Conservation (phyloP, 192 early-diverging fungal genomes). For the Phlyctochytrium planicorne region DNA sequence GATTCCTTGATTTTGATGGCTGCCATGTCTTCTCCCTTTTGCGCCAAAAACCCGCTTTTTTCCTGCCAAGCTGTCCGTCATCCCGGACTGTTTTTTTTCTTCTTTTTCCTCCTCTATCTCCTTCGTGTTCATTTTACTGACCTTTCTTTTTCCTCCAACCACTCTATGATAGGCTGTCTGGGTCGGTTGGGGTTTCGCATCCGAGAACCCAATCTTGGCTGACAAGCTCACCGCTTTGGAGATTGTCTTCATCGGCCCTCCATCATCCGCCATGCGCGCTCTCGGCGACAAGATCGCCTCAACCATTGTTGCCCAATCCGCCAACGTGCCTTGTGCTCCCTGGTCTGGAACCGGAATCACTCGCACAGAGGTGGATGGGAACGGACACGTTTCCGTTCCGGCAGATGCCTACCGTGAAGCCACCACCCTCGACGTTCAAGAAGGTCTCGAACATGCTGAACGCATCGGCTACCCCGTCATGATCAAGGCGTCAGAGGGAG, state of each 20-base stretch:
- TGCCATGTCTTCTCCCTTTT: no score
- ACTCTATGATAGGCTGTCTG: constrained; percentile 71
- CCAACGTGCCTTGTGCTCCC: constrained; percentile 92
- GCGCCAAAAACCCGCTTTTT: no score
- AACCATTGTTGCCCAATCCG: constrained; percentile 97
- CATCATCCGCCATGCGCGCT: constrained; percentile 95
- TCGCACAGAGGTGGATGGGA: constrained; percentile 63
- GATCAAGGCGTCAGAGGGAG: constrained; percentile 99
- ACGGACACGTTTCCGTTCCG: constrained; percentile 79
- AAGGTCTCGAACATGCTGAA: constrained; percentile 80
- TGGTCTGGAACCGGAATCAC: constrained; percentile 92
- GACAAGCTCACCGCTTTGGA: constrained; percentile 78
- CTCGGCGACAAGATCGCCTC: constrained; percentile 99
- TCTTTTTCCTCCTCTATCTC: background rate
- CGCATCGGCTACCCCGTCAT: constrained; percentile 96
- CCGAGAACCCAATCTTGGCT: constrained; percentile 94
- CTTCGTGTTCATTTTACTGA: background rate
- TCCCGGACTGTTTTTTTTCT: background rate
- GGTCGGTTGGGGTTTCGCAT: constrained; percentile 99
- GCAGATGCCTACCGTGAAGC: constrained; percentile 77
- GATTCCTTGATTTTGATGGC: no score
- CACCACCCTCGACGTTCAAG: constrained; percentile 80
- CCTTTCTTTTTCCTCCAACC: constrained; percentile 1
- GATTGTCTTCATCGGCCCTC: constrained; percentile 95
- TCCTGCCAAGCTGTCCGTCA: no score